Evolutionary conservation across 345 rosid species (phyloP).

Genomic region (Theobroma cacao): DNA sequence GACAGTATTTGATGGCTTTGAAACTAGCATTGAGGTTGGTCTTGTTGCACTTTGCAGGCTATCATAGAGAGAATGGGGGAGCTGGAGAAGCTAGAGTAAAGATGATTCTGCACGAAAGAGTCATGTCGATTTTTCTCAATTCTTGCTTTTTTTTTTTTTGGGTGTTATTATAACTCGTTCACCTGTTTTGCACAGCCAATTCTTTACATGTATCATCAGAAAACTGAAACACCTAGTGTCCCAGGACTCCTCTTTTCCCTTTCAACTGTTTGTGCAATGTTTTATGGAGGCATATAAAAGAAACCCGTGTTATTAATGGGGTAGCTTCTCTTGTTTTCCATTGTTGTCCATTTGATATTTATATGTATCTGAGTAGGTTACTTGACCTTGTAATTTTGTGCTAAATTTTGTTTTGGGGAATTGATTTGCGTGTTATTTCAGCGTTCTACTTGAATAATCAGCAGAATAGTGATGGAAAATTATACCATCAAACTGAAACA

Average conservation of each 20-base stretch:
- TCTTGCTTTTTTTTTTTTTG: not conserved
- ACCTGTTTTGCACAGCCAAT: slow-evolving; percentile 16
- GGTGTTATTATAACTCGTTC: slow-evolving; percentile 11
- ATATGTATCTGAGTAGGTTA: not conserved
- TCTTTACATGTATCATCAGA: slow-evolving; percentile 9
- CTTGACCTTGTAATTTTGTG: not conserved
- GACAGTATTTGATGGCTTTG: not conserved
- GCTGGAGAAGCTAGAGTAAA: slow-evolving; percentile 83
- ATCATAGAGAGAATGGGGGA: slow-evolving; percentile 94
- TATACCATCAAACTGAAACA: too few relatives aligned
- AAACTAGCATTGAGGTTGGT: not conserved
- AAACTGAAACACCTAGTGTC: not conserved
- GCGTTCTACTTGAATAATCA: not conserved
- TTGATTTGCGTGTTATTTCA: not conserved
- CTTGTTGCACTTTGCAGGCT: slow-evolving; percentile 51
- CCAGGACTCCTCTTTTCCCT: not conserved
- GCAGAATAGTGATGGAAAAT: not conserved
- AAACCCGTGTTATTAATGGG: not conserved
- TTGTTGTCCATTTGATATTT: not conserved
- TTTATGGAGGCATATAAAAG: not conserved
- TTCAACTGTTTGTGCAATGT: not conserved
- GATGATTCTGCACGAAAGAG: not conserved
- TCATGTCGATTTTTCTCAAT: slow-evolving; percentile 2
- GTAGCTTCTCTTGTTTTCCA: not conserved
- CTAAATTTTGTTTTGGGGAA: not conserved